These are phyloP conservation scores for Leishmania amazonensis DNA, from an alignment of 208 protist genomes.

Conservation along the genomic window DNA sequence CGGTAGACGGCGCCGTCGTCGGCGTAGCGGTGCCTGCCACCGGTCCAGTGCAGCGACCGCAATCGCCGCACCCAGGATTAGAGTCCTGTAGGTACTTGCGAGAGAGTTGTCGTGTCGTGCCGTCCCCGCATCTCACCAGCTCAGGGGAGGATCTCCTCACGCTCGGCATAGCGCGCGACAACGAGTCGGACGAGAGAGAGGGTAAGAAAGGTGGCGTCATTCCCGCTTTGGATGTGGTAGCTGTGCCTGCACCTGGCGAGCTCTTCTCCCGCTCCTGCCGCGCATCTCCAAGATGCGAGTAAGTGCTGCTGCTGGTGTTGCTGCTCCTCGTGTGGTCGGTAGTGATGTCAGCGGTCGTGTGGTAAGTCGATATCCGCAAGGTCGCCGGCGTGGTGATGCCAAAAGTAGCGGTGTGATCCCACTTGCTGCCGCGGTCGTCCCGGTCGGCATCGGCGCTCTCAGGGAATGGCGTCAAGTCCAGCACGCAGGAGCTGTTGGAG, in stretches of 20 bases:
- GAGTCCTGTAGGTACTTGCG: not conserved
- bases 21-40: not conserved
- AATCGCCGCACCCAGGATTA: not conserved
- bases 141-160: not conserved
- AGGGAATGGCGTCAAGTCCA: not conserved
- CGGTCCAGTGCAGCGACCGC: not conserved
- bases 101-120: not conserved
- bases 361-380: not conserved
- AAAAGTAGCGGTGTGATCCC: not conserved
- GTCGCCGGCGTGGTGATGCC: not conserved
- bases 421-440: not conserved
- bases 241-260: not conserved
- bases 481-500: constrained; percentile 13
- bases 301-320: not conserved
- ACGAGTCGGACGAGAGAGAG: not conserved
- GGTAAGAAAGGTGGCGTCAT: not conserved
- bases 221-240: not conserved
- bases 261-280: not conserved
- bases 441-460: constrained; percentile 6
- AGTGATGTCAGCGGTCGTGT: not conserved
- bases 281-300: not conserved
- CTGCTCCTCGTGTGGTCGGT: not conserved
- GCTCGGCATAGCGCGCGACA: not conserved
- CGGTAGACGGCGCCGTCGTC: constrained; percentile 2
- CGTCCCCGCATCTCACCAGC: not conserved